Base-by-base conservation (phyloP, 2,329 filamentous ascomycete genomes). In the Mariannaea elegans region DNA sequence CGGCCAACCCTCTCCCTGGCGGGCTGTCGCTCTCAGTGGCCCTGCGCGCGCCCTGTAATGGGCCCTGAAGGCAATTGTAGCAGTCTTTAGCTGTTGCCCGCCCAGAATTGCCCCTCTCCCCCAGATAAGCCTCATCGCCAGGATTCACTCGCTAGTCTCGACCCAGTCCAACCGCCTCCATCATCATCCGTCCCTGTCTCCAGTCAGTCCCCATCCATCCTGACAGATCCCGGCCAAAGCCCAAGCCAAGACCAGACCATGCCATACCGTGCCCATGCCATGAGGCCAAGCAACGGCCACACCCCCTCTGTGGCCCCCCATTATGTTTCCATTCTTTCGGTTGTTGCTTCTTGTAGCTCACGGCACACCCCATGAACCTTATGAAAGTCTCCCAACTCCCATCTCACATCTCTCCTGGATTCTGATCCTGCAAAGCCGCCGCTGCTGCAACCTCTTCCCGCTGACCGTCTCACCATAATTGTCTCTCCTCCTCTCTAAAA, bases 361-460 rank as follows among this genome's bases (percentile, higher is more conserved):
- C 42, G n/a, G 34, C 41, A 47, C 51, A 52, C 34, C 55, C 56
- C 48, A 55, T 64, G 54, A 62, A 56, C 60, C 60, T 52, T 66
- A 68, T 70, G 68, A 70, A 69, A 69, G 66, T 54, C 61, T 51
- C 59, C 59, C 67, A 61, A 50, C 36, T 49, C 56, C 56, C 56
- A 49, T 38, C 56, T 59, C 23, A n/a, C 56, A n/a, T 31, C 49
- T 38, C 44, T 32, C 44, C 62, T 67, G 56, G 56, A 57, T 59
- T 48, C 39, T 45, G 44, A 36, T 46, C 50, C 50, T 38, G 39
- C n/a, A 29, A 38, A 13, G 21, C 39, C 39, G 8, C 14, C 6
- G 31, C 42, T 23, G n/a, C 56, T 49, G 56, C 47, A 59, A 49
- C 48, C 54, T 59, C 21, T 34, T 41, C 32, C 54, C 27, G 27